Evolutionary conservation across 108 stramenopile genomes (phyloP), one percentile per base, ranked within the genome.

Genomic region (Nitzschia sp.): DNA sequence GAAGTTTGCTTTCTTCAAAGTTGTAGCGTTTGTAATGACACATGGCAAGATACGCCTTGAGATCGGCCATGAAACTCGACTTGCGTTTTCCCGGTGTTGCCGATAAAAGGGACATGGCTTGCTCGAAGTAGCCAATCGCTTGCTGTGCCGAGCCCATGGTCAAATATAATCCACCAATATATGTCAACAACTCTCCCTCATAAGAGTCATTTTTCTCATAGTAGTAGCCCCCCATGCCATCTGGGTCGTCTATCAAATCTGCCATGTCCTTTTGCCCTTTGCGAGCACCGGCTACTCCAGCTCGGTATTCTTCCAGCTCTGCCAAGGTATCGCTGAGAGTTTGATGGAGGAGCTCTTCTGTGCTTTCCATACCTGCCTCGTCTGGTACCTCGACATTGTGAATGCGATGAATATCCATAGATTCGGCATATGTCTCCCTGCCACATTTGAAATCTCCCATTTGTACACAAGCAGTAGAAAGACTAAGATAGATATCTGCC

Each of bases 351-450:
- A 20, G 29, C 39, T 17, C 58, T 17, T 41, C 58, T 21, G 54
- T 55, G 3, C 24, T 24, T 12, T n/a, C 26, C 15, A 9, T 63
- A 34, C 29, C 22, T 10, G 14, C 51, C 29, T 34, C 51, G 29
- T 53, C 26, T 43, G 65, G 37, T 21, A 56, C 42, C 24, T n/a
- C 20, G 17, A 68, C 10, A 56, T 56, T 6, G 51, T 53, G 39
- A 12, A 7, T 56, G 7, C 17, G 8, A 55, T 69, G 43, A 56
- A 57, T 69, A 8, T 56, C 52, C 74, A 75, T 75, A 37, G 74
- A 42, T 15, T 52, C n/a, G 29, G 12, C 9, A 53, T 75, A 75
- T 15, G 51, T 15, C 41, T 37, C 34, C 55, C 63, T 68, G 53
- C 50, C 46, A 22, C 56, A 42, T 12, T 52, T 20, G 54, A 69